A percentile compares a stretch with the other conserved stretches of the same genome.
Conservation (phyloP, 768 basidiomycete species). For the Scleroderma bovista region DNA sequence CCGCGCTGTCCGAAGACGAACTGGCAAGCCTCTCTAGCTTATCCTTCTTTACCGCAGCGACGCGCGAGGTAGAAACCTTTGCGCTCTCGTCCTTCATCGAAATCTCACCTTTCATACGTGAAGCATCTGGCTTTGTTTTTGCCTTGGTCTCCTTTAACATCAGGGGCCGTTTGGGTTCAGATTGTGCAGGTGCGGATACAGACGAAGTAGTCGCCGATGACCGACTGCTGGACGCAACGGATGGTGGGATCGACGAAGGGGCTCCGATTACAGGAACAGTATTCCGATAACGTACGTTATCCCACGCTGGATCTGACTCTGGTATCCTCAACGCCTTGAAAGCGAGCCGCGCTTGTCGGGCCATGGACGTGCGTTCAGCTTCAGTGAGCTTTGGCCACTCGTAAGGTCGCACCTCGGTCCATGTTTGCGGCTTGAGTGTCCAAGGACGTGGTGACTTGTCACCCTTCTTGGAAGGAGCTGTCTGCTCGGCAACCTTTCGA, state of each 20-base stretch:
- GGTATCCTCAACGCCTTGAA: constrained; percentile 50
- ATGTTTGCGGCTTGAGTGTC: constrained; percentile 49
- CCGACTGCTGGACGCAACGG: constrained; percentile 13
- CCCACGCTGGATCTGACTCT: constrained; percentile 59
- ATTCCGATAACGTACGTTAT: constrained; percentile 38
- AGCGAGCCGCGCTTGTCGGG: constrained; percentile 44
- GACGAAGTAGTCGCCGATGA: constrained; percentile 12
- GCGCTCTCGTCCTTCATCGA: constrained; percentile 33
- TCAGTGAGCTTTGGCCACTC: constrained; percentile 51
- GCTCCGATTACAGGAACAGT: constrained; percentile 9
- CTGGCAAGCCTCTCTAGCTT: constrained; percentile 18
- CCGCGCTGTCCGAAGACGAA: constrained; percentile 5
- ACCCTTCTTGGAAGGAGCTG: constrained; percentile 26
- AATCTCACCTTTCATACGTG: constrained; percentile 33
- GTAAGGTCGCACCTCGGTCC: constrained; percentile 67
- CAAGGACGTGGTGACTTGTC: constrained; percentile 40
- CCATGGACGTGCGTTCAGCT: constrained; percentile 42
- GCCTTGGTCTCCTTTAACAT: constrained; percentile 43
- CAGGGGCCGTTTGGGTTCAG: constrained; percentile 39
- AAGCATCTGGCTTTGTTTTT: constrained; percentile 24
- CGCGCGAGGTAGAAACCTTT: constrained; percentile 25
- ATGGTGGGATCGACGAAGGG: constrained; percentile 11
- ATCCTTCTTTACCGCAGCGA: constrained; percentile 26
- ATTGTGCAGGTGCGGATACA: constrained; percentile 12
- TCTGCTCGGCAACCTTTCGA: constrained; percentile 47